Evolutionary conservation across 2,329 filamentous ascomycete species (phyloP).

Genomic region (Cercospora sp.): DNA sequence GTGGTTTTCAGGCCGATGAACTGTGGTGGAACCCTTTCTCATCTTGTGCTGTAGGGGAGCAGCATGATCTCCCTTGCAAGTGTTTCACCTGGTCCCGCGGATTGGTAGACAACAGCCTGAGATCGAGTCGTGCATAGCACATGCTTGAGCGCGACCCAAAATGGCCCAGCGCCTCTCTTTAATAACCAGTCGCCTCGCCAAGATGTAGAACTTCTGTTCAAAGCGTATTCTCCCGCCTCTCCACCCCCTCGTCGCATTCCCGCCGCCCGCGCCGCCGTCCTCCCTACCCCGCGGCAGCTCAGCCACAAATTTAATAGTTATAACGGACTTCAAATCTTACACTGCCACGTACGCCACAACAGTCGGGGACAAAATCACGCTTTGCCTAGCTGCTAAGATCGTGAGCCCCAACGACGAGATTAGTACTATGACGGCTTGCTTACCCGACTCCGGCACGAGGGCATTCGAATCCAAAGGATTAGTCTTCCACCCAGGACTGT

Average conservation of each 20-base stretch:
- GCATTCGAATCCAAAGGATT: conserved; percentile 6
- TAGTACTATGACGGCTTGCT: conserved; percentile 4
- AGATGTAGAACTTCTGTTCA: neutral
- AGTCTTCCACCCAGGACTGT: conserved; percentile 7
- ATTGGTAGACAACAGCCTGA: neutral
- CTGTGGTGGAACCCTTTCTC: neutral
- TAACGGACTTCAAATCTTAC: neutral
- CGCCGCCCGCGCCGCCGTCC: neutral
- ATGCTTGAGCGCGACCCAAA: neutral
- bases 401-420: conserved; percentile 8
- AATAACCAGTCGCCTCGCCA: neutral
- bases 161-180: neutral
- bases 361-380: conserved; percentile 6
- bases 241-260: neutral
- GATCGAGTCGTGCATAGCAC: neutral
- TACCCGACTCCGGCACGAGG: neutral
- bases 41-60: neutral
- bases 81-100: neutral
- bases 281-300: neutral
- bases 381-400: neutral
- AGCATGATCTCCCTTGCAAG: neutral
- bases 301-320: neutral
- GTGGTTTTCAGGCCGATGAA: neutral
- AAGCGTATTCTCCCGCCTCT: neutral
- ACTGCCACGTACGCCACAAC: conserved; percentile 13